These are phyloP conservation scores for Pseudocercospora pini-densiflorae DNA, from an alignment of 2,329 filamentous ascomycete genomes.

Conservation along the genomic window DNA sequence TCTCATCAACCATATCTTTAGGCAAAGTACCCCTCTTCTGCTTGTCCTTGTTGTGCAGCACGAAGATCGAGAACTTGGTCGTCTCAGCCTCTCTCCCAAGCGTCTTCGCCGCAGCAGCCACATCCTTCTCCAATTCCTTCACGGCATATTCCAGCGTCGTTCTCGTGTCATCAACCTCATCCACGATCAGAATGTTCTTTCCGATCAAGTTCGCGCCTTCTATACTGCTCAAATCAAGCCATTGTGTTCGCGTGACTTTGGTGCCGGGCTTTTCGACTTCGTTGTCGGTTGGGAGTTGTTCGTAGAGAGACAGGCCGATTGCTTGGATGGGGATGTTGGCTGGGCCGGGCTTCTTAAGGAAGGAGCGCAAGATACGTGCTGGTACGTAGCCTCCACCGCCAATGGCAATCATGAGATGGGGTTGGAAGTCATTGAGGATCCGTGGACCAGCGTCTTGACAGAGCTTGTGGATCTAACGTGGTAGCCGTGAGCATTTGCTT, in stretches of 20 bases:
- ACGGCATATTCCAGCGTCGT: constrained; percentile 95
- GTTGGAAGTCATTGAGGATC: constrained; percentile 85
- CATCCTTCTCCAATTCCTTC: constrained; percentile 91
- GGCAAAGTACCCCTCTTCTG: constrained; percentile 88
- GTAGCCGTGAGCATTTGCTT: not conserved
- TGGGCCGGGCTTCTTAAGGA: constrained; percentile 84
- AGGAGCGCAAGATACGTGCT: constrained; percentile 94
- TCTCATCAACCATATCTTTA: constrained; percentile 71
- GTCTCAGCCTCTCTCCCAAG: constrained; percentile 61
- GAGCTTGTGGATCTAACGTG: constrained; percentile 85
- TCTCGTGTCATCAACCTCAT: constrained; percentile 94
- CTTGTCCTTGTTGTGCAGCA: constrained; percentile 99
- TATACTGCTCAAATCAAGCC: constrained; percentile 87
- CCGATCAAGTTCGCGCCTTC: constrained; percentile 88
- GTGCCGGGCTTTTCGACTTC: constrained; percentile 79
- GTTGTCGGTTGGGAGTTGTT: constrained; percentile 67
- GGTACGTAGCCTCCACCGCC: constrained; percentile 97
- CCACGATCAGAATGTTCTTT: constrained; percentile 89
- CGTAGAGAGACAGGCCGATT: constrained; percentile 96
- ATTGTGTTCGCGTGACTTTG: constrained; percentile 96
- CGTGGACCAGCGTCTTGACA: constrained; percentile 82
- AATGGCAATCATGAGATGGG: constrained; percentile 97
- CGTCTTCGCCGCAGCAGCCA: constrained; percentile 77
- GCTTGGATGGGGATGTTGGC: constrained; percentile 99
- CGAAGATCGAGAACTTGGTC: constrained; percentile 93